phyloP scores from a whole-genome alignment of 495 filamentous ascomycete genomes.

The Staphylotrichum longicolle region DNA sequence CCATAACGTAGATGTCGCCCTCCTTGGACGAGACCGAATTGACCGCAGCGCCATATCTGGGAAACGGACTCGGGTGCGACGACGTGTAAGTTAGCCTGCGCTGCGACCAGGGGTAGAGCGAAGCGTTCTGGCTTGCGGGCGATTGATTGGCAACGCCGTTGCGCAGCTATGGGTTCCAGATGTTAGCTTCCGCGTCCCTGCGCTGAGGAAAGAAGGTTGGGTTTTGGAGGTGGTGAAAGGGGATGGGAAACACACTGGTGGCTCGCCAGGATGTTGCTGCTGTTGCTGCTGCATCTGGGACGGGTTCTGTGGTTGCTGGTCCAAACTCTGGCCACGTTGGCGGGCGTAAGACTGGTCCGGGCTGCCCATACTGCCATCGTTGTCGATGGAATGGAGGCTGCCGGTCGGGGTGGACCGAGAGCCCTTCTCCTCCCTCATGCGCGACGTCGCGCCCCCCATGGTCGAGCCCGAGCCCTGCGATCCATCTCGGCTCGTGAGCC shows the following conservation, averaged over 20 bases:
- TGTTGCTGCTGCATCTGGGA: conserved; percentile 26
- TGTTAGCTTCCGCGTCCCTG: conserved; percentile 5
- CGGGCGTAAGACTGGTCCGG: conserved; percentile 48
- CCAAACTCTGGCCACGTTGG: conserved; percentile 39
- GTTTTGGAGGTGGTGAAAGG: background rate
- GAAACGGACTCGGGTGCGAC: conserved; percentile 83
- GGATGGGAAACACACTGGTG: conserved; percentile 41
- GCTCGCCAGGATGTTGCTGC: conserved; percentile 39
- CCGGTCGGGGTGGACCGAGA: conserved; percentile 54
- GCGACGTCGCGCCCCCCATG: conserved; percentile 39
- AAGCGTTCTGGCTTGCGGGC: conserved; percentile 46
- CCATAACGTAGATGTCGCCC: conserved; percentile 97
- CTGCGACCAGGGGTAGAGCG: conserved; percentile 95
- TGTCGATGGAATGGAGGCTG: conserved; percentile 53
- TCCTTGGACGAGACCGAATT: conserved; percentile 92
- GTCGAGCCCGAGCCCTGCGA: conserved; percentile 37
- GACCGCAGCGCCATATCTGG: conserved; percentile 94
- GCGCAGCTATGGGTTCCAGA: conserved; percentile 41
- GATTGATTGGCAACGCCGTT: conserved; percentile 37
- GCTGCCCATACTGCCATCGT: conserved; percentile 48
- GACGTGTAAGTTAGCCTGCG: conserved; percentile 81
- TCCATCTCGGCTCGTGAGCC: conserved; percentile 46
- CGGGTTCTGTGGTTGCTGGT: conserved; percentile 35
- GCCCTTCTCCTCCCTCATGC: conserved; percentile 50
- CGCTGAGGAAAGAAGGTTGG: background rate